Base-by-base conservation (phyloP, 768 basidiomycete genomes). In the Suillus cothurnatus region DNA sequence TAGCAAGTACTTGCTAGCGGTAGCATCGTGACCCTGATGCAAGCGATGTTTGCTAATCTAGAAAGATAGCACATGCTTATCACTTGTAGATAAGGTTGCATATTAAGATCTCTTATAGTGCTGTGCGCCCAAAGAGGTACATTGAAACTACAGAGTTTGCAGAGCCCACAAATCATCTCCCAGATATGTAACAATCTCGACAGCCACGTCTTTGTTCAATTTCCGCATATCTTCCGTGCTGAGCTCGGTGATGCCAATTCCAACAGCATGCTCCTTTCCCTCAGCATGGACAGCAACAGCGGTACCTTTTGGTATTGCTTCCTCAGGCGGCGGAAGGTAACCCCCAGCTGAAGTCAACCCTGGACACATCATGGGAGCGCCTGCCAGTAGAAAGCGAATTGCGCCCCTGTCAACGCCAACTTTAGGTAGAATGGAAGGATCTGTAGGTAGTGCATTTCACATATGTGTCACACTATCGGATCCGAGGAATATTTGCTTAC, bases 291-390 rank as follows among this genome's bases (percentile, higher is more conserved):
- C 88, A 3, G 93, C 94, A n/a, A 99, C 95, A 7, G 92, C 82
- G 0, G 86, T 80, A n/a, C 87, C 88, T 41, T 87, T 85, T 28
- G 88, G 85, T 43, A 98, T 78, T 4, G 84, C 88, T 21, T 80
- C 81, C 45, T 88, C 88, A 17, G 87, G 78, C 11, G 93, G 87
- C 0, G 97, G 97, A 0, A 99, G 86, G 71, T 86, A 86, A 9
- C 97, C 97, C 8, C 96, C 96, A 39, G 88, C 84, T 41, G 97
- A 99, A 32, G 97, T 97, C 62, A 99, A 81, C 26, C 97, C 97
- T 6, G 97, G 97, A 71, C 92, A 95, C 94, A 97, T 97, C 92
- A 97, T 95, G 79, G 91, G 89, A 31, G 94, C 94, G 19, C 94
- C 97, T 14, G 89, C 90, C 55, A 99, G 87, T 45, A 99, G 85